Evolutionary conservation across 116 monocot genomes (phyloP), one percentile per base, ranked within the genome.

Genomic region (Phalaenopsis hybrid): DNA sequence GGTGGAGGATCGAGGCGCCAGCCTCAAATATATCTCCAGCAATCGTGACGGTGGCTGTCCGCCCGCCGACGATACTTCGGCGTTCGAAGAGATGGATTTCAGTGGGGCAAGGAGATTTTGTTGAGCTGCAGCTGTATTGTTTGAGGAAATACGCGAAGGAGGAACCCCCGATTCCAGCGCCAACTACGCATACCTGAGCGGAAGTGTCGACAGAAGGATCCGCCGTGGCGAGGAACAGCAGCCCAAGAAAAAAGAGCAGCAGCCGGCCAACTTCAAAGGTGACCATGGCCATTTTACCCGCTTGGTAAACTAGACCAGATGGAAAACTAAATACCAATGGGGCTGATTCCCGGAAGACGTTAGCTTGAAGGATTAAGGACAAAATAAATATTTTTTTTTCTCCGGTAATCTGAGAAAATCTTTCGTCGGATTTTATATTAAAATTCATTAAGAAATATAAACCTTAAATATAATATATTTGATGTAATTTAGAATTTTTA

Each of bases 1-100:
- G 92, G 86, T 99, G 99, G 85, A 99, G 78, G 86, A 99, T 87
- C 74, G 89, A 87, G 21, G 84, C 99, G 6, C 99, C 99, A 67
- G 99, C 93, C 86, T 99, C 95, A 91, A 99, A 95, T 33, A 79
- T 83, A 79, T 93, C 95, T 8, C 90, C 94, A 63, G 83, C 85
- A 81, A 99, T 44, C 81, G 84, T 91, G 57, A 92, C 87, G 43
- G 87, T 89, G 78, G 94, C 92, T 86, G 88, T 95, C 34, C 99
- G 92, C 52, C 99, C 99, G 58, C 99, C 95, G 33, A 84, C 82
- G 25, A 23, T 49, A 17, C 65, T 81, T 31, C 82, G 81, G 33
- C 92, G 86, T 88, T 99, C 99, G 79, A 99, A 84, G 82, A 99
- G 78, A 37, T 78, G 84, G 84, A 95, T 85, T 81, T 92, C 83